Conservation (phyloP, 257 asterid genomes). For the Solanum chmielewskii region DNA sequence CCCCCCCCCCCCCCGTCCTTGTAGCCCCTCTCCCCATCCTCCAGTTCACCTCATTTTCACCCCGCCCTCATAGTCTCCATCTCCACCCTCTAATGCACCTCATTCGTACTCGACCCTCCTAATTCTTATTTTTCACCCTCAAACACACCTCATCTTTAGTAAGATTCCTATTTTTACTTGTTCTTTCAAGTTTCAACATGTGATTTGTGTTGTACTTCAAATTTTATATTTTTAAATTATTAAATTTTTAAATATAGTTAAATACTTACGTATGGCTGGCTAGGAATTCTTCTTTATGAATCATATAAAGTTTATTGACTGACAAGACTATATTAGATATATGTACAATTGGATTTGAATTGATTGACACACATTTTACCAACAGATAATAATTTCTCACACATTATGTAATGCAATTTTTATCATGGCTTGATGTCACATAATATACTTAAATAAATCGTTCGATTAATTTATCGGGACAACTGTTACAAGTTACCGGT, state of each 20-base stretch:
- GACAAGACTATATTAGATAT: not conserved
- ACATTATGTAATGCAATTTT: not conserved
- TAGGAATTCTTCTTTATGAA: not conserved
- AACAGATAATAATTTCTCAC: not conserved
- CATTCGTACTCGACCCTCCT: too few relatives aligned
- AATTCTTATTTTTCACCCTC: too few relatives aligned
- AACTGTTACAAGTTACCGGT: not conserved
- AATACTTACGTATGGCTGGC: not conserved
- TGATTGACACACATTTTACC: not conserved
- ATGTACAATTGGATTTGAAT: not conserved
- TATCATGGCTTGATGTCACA: not conserved
- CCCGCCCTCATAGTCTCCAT: too few relatives aligned
- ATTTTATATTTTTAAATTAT: too few relatives aligned
- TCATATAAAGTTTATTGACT: not conserved
- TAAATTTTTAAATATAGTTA: not conserved
- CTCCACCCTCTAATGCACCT: not conserved
- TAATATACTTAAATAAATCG: not conserved
- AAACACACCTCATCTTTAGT: not conserved
- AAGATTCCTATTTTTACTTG: not conserved
- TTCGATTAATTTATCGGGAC: not conserved
- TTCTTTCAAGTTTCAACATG: not conserved
- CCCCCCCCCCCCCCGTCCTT: too few relatives aligned
- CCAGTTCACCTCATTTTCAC: too few relatives aligned
- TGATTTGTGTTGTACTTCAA: not conserved
- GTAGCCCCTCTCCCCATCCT: too few relatives aligned